These are phyloP conservation scores for Pichia manshurica DNA, from an alignment of 805 yeast species.

Conservation along the genomic window DNA sequence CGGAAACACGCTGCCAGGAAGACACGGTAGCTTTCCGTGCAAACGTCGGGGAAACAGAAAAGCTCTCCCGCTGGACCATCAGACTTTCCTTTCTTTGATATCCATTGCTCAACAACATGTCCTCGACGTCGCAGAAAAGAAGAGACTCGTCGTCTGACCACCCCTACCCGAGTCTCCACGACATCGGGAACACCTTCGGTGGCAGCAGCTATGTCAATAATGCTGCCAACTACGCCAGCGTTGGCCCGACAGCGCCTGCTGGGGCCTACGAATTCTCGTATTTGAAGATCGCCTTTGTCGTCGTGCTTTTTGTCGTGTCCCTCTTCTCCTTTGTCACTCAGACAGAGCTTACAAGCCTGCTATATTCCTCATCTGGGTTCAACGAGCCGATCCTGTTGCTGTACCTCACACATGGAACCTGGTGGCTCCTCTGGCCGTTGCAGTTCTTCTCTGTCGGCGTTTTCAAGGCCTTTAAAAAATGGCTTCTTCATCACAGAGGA, in stretches of 20 bases:
- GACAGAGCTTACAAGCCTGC: constrained; percentile 72
- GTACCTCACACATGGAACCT: constrained; percentile 70
- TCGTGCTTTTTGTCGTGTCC: constrained; percentile 42
- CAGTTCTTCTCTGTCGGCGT: constrained; percentile 50
- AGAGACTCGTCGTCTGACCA: no score
- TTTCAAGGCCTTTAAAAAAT: constrained; percentile 37
- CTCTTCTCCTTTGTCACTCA: constrained; percentile 64
- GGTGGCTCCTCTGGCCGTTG: constrained; percentile 69
- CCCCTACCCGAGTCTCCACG: no score
- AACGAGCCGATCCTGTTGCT: constrained; percentile 64
- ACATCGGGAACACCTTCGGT: not conserved
- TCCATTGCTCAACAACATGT: no score
- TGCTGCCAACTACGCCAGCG: not conserved
- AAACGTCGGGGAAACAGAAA: no score
- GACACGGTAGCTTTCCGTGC: no score
- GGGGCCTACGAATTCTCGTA: constrained; percentile 26
- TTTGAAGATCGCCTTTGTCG: constrained; percentile 40
- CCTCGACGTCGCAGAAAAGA: no score
- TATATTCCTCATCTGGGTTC: constrained; percentile 51
- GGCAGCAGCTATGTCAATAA: constrained; percentile 4
- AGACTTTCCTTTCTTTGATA: no score
- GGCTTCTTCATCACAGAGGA: constrained; percentile 16
- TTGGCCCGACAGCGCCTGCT: no score
- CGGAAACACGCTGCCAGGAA: no score
- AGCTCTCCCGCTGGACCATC: no score